phyloP scores from a whole-genome alignment of 2,329 filamentous ascomycete genomes.

The Beauveria sp. region DNA sequence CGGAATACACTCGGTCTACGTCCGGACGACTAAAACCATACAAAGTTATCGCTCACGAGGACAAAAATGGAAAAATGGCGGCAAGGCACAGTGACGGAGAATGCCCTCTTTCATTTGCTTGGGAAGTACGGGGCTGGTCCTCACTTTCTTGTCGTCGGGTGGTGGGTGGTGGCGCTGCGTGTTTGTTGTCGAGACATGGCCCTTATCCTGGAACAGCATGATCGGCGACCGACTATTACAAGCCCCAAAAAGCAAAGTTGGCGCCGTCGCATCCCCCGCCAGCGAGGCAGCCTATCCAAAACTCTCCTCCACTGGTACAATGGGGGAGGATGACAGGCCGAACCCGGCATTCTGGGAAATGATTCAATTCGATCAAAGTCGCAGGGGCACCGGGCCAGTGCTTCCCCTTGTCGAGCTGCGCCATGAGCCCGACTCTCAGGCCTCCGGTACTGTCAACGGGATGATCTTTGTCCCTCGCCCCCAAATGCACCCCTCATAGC shows the following conservation, averaged over 20 bases:
- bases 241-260: slow-evolving; percentile 2
- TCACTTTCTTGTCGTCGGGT: background rate
- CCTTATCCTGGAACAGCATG: background rate
- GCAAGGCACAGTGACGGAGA: background rate
- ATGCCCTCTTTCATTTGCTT: background rate
- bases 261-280: slow-evolving; percentile 3
- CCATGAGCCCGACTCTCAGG: background rate
- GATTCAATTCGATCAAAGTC: slow-evolving; percentile 3
- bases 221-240: background rate
- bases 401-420: background rate
- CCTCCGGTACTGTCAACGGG: background rate
- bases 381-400: background rate
- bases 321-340: background rate
- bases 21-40: background rate
- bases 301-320: background rate
- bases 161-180: background rate
- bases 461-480: slow-evolving; percentile 3
- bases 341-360: slow-evolving; percentile 7
- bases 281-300: background rate
- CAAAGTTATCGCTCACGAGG: background rate
- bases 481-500: slow-evolving; percentile 1
- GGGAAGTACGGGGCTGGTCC: background rate
- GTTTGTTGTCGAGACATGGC: background rate
- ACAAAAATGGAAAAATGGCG: background rate
- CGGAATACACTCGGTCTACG: background rate